Conservation (phyloP, 768 basidiomycete genomes). For the Mycena pura region DNA sequence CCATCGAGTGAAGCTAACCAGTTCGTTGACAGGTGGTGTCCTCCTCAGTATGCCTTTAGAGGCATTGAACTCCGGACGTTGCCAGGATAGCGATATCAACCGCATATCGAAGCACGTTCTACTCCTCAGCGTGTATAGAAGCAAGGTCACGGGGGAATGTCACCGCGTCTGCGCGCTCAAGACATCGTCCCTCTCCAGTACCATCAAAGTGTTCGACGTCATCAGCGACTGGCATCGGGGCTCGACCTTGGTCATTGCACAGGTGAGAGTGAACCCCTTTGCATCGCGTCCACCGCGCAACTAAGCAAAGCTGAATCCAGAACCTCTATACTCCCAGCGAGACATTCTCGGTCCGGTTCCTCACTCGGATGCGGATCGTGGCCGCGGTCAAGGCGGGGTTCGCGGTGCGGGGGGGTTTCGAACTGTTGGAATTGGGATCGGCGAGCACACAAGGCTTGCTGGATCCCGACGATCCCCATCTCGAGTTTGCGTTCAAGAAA, state of each 20-base stretch:
- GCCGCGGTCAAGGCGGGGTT: constrained; percentile 23
- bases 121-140: constrained; percentile 72
- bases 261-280: not conserved
- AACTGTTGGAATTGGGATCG: constrained; percentile 64
- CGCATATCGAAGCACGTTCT: constrained; percentile 8
- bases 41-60: constrained; percentile 20
- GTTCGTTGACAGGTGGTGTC: constrained; percentile 1
- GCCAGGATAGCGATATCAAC: not conserved
- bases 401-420: constrained; percentile 17
- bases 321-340: constrained; percentile 87
- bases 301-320: constrained; percentile 44
- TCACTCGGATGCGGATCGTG: constrained; percentile 47
- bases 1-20: not conserved
- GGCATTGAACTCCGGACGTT: not conserved
- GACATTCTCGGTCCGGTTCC: constrained; percentile 75
- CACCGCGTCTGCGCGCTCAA: constrained; percentile 78
- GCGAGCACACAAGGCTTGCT: constrained; percentile 78
- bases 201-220: constrained; percentile 73
- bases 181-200: constrained; percentile 72
- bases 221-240: not conserved
- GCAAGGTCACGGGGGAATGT: constrained; percentile 55
- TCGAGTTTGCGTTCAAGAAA: constrained; percentile 48
- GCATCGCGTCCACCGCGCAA: not conserved
- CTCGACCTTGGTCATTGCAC: not conserved
- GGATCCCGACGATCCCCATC: constrained; percentile 71